Conservation (phyloP, 495 filamentous ascomycete species). For the Parathielavia hyrcaniae region DNA sequence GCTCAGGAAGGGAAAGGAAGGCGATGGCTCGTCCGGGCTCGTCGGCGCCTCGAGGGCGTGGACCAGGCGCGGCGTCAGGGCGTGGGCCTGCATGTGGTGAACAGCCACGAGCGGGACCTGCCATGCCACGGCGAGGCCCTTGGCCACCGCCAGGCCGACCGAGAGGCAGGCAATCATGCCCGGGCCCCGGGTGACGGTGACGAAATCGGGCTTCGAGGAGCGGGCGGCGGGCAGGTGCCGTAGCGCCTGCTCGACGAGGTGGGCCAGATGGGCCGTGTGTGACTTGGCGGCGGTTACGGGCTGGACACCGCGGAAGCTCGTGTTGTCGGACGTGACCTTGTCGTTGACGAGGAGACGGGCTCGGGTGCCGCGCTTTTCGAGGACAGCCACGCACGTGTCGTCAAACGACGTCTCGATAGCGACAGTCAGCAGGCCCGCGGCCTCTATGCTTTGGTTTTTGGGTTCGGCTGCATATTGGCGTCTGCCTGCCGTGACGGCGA, state of each 20-base stretch:
- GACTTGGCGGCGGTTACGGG: constrained; percentile 65
- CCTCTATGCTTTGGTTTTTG: background rate
- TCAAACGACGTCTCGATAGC: constrained; percentile 98
- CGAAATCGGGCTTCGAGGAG: constrained; percentile 59
- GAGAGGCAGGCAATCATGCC: constrained; percentile 75
- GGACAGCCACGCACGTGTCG: constrained; percentile 85
- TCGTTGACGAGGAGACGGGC: constrained; percentile 68
- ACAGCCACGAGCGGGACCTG: constrained; percentile 74
- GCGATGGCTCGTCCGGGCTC: constrained; percentile 19
- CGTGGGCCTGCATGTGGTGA: constrained; percentile 96
- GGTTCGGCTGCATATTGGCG: too few relatives aligned
- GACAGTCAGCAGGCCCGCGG: constrained; percentile 50
- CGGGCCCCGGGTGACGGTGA: constrained; percentile 81
- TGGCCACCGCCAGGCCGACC: constrained; percentile 75
- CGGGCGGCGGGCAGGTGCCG: constrained; percentile 31
- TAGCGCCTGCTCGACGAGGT: constrained; percentile 60
- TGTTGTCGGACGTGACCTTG: constrained; percentile 74
- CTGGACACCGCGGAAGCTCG: constrained; percentile 65
- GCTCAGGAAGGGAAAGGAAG: constrained; percentile 75
- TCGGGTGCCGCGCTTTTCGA: constrained; percentile 48
- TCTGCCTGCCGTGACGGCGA: background rate
- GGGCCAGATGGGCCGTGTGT: constrained; percentile 62
- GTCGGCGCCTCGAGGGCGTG: constrained; percentile 45
- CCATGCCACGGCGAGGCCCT: constrained; percentile 81
- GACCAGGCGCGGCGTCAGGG: constrained; percentile 79